A percentile compares a stretch with the other conserved stretches of the same genome.
Evolutionary conservation across 208 protist species (phyloP).

Genomic region (Trypanosoma theileri): DNA sequence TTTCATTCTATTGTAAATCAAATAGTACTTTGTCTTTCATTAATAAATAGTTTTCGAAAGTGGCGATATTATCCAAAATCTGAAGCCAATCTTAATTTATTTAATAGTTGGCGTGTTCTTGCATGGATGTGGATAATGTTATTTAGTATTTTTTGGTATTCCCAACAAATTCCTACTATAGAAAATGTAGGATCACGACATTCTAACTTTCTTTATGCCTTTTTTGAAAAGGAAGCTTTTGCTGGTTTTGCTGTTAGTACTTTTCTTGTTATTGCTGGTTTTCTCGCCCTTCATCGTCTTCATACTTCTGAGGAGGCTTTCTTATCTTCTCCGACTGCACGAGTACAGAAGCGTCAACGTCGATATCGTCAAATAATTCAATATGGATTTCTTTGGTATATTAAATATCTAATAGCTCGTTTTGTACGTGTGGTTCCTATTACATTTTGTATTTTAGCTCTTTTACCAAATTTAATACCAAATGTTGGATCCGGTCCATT

Average conservation of each 20-base stretch:
- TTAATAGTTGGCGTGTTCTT: conserved; percentile 33
- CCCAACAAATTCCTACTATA: conserved; percentile 21
- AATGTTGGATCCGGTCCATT: conserved; percentile 19
- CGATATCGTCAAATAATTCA: not conserved
- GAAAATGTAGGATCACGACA: conserved; percentile 14
- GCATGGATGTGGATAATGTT: conserved; percentile 33
- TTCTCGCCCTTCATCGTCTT: conserved; percentile 31
- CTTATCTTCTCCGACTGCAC: conserved; percentile 16
- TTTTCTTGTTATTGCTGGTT: conserved; percentile 39
- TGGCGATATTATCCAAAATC: conserved; percentile 28
- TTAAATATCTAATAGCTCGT: conserved; percentile 26
- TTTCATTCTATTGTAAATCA: conserved; percentile 26
- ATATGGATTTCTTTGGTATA: conserved; percentile 17
- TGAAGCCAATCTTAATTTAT: conserved; percentile 34
- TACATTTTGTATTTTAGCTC: conserved; percentile 19
- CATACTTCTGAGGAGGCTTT: conserved; percentile 18
- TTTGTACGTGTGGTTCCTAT: conserved; percentile 30
- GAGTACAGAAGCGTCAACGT: not conserved
- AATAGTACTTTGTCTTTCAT: conserved; percentile 28
- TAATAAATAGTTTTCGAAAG: conserved; percentile 37
- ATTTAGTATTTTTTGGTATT: conserved; percentile 29
- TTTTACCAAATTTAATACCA: conserved; percentile 13
- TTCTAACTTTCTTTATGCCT: conserved; percentile 20
- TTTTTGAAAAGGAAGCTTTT: conserved; percentile 27
- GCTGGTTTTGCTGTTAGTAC: conserved; percentile 27